Base-by-base conservation (phyloP, 345 rosid species). In the Arabis hirsuta region DNA sequence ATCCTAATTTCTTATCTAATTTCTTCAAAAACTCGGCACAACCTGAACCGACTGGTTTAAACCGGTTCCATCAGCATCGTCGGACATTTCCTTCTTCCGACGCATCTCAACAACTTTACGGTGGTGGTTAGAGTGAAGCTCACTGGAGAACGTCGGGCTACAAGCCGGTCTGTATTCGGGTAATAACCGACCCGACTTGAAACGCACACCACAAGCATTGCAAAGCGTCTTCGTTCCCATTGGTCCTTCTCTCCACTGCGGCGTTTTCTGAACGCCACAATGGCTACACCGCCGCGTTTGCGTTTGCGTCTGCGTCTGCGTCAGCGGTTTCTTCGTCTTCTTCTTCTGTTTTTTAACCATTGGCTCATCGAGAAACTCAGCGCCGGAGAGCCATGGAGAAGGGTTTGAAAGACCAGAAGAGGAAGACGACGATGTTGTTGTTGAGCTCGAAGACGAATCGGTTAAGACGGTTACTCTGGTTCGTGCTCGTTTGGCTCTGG, bases 401-500 rank as follows among this genome's bases (percentile, higher is more conserved):
- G 71, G 72, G 42, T 50, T 76, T 4, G 76, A 64, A 6, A 50
- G 50, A 12, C 19, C 48, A 32, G 74, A 43, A 5, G 74, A 43
- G 3, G 76, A 64, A 1, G 76, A 63, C 0, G 76, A 63, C 5
- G 76, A 62, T 0, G 64, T 32, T 2, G 65, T 32, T 1, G 65
- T 46, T 12, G 79, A 62, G 4, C 45, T 70, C 0, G 91, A 73
- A 6, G 83, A 60, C 7, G 89, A 80, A 9, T 62, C 76, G 36
- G 31, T 50, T 12, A 48, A 87, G 22, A 62, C 82, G 27, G 74
- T 74, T 7, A 75, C 77, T 9, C 86, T 86, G 36, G 85, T 83
- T 74, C 96, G 78, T 0, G 82, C 7, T 26, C 96, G 86, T 71
- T 95, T 89, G 86, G 86, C 83, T 39, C 96, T 81, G 38, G 84